A percentile compares a stretch with the other conserved stretches of the same genome.
Evolutionary conservation across 2,329 filamentous ascomycete genomes (phyloP).

Genomic region (Capronia coronata): DNA sequence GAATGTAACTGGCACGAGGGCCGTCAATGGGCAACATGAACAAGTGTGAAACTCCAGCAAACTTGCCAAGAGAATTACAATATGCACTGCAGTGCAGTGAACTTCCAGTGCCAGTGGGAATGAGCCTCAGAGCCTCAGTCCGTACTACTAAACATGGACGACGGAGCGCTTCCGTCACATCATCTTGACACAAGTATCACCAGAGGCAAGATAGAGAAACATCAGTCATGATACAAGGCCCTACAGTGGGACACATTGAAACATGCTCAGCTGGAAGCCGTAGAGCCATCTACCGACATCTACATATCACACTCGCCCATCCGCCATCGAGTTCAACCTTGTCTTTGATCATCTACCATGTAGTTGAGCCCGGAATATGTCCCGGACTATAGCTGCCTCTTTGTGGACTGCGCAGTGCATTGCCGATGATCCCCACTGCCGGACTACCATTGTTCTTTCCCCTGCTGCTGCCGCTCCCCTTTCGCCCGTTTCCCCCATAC

Average conservation of each 20-base stretch:
- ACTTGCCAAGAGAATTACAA: background rate
- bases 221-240: background rate
- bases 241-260: background rate
- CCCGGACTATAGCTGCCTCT: constrained; percentile 27
- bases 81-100: too few relatives aligned
- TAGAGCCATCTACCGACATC: background rate
- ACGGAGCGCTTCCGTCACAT: too few relatives aligned
- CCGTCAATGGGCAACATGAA: background rate
- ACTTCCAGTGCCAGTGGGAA: too few relatives aligned
- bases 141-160: too few relatives aligned
- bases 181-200: too few relatives aligned
- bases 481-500: constrained; percentile 25
- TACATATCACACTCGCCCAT: background rate
- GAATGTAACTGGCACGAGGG: background rate
- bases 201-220: too few relatives aligned
- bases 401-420: constrained; percentile 23
- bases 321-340: background rate
- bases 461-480: constrained; percentile 28
- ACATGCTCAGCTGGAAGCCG: constrained; percentile 4
- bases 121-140: too few relatives aligned
- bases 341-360: constrained; percentile 8
- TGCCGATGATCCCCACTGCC: constrained; percentile 22
- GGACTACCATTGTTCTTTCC: constrained; percentile 29
- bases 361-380: constrained; percentile 22
- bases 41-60: too few relatives aligned